A percentile compares a stretch with the other conserved stretches of the same genome.
Evolutionary conservation across 164 flowering plant species (phyloP).

Genomic region (Litsea cubeba): DNA sequence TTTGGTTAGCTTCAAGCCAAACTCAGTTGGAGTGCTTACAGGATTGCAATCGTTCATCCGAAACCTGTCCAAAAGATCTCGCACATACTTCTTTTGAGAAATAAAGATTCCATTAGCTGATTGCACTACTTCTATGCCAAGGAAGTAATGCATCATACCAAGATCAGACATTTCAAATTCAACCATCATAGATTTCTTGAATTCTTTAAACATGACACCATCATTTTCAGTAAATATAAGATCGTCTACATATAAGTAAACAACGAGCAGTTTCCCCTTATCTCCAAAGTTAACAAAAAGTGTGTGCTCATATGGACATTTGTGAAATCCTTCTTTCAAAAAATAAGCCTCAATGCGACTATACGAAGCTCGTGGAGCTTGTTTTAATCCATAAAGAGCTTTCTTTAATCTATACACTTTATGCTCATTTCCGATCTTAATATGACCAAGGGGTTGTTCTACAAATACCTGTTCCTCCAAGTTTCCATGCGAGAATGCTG

Average conservation of each 20-base stretch:
- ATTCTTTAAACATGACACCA: not conserved
- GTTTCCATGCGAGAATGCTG: no score
- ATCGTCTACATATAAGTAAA: constrained; percentile 8
- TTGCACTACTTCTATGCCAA: constrained; percentile 13
- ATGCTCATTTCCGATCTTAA: no score
- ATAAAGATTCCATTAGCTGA: not conserved
- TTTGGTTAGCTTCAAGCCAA: not conserved
- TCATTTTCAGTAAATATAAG: constrained; percentile 11
- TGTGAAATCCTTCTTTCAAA: constrained; percentile 2
- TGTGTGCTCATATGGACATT: constrained; percentile 5
- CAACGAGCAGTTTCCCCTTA: constrained; percentile 1
- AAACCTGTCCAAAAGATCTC: constrained; percentile 1
- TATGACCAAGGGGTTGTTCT: no score
- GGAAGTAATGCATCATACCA: constrained; percentile 12
- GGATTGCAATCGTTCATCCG: constrained; percentile 5
- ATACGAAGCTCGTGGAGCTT: not conserved
- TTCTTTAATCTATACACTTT: no score
- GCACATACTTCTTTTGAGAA: constrained; percentile 6
- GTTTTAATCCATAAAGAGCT: no score
- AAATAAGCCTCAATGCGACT: constrained; percentile 8
- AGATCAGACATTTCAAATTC: constrained; percentile 10
- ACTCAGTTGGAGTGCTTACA: constrained; percentile 1
- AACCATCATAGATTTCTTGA: constrained; percentile 8
- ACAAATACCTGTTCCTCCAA: no score
- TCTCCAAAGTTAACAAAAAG: not conserved